These are phyloP conservation scores for Leishmania tropica DNA, from an alignment of 208 protist genomes.

Conservation along the genomic window DNA sequence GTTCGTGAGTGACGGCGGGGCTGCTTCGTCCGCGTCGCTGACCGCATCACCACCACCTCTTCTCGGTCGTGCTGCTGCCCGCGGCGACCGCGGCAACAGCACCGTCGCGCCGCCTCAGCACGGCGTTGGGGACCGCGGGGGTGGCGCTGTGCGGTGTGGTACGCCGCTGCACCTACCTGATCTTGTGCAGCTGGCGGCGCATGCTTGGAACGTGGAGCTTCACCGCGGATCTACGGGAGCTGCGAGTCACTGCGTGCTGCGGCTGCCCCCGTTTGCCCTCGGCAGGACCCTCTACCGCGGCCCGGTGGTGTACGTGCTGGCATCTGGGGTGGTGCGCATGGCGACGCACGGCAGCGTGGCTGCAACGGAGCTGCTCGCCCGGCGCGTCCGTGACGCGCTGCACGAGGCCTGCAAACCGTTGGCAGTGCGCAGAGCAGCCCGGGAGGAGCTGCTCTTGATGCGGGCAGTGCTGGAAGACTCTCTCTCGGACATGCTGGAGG, in stretches of 20 bases:
- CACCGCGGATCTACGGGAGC: not conserved
- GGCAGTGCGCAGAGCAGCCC: slow-evolving; percentile 10
- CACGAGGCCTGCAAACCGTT: slow-evolving; percentile 6
- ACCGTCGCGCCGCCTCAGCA: not conserved
- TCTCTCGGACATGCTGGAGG: not conserved
- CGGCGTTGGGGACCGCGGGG: not conserved
- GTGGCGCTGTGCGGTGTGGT: not conserved
- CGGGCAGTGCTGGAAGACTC: slow-evolving; percentile 11
- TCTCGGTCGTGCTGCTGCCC: not conserved
- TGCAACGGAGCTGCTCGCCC: slow-evolving; percentile 16
- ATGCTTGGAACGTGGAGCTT: slow-evolving; percentile 38
- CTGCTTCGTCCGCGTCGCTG: not conserved
- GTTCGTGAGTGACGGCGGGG: not conserved
- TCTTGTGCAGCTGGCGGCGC: slow-evolving; percentile 8
- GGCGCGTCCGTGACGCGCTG: slow-evolving; percentile 3
- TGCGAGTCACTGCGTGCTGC: slow-evolving; percentile 23
- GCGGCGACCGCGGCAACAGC: not conserved
- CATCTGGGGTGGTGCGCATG: slow-evolving; percentile 30
- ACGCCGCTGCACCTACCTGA: not conserved
- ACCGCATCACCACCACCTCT: not conserved
- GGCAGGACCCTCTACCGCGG: slow-evolving; percentile 6
- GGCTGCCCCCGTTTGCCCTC: slow-evolving; percentile 15
- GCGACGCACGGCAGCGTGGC: slow-evolving; percentile 16
- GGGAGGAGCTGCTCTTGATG: slow-evolving; percentile 21
- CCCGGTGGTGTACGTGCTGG: slow-evolving; percentile 10